Evolutionary conservation across 1,284 basidiomycete genomes (phyloP), one percentile per base, ranked within the genome.

Genomic region (Malassezia arunalokei): DNA sequence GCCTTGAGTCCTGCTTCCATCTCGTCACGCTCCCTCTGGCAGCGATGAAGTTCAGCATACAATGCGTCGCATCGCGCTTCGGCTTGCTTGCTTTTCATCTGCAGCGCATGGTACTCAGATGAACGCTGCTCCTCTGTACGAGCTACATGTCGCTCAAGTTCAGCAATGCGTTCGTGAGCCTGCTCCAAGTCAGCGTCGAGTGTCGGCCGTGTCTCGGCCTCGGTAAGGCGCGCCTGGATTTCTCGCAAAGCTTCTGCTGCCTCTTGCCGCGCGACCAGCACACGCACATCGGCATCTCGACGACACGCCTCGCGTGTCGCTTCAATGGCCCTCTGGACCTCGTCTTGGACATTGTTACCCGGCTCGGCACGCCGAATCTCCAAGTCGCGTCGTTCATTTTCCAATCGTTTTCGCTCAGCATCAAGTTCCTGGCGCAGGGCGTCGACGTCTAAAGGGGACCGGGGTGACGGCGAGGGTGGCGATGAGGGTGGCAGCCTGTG

Each of bases 241-340:
- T 24, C 28, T 30, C 35, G 33, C 11, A 51, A 17, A 24, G 39
- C 47, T 8, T 40, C 47, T 6, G 31, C 46, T 11, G 38, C 31
- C 15, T 35, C 46, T 29, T 31, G 39, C 11, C 42, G 42, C 32
- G 43, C 52, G 14, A 38, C 17, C 7, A 32, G 40, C 11, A 38
- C 42, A 11, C 53, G 47, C 27, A 50, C 48, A 12, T 55, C 53
- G 3, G 49, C 47, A 14, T 55, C 53, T 20, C 35, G 53, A 39
- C n/a, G 12, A 29, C 47, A 49, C 20, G 43, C 32, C 8, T 40
- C 43, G 2, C 33, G 30, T 15, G 39, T 30, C 1, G 32, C 11
- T 11, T 27, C 39, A 3, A 46, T 17, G 3, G 43, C 53, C 14
- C 40, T 33, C 24, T 24, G 40, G 14, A 14, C 28, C 7, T 43